Evolutionary conservation across 805 yeast genomes (phyloP).

Genomic region (Candida yuanshanica): DNA sequence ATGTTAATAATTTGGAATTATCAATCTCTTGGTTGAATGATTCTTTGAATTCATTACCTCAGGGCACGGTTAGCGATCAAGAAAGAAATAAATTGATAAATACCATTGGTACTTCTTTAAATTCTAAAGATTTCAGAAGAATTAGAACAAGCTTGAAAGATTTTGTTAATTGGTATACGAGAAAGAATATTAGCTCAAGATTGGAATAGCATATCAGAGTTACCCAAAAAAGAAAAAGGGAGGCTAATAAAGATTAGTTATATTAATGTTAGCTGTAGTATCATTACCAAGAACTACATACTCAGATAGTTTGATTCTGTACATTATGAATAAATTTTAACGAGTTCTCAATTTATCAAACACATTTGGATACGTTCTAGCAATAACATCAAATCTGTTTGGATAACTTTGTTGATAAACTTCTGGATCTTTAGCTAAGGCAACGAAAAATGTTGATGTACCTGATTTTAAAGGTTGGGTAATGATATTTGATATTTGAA

Average conservation of each 20-base stretch:
- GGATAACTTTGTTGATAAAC: slow-evolving; percentile 72
- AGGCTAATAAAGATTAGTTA: background rate
- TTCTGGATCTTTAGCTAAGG: slow-evolving; percentile 81
- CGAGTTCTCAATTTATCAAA: slow-evolving; percentile 41
- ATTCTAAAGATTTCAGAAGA: slow-evolving; percentile 65
- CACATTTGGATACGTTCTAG: slow-evolving; percentile 64
- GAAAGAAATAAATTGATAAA: slow-evolving; percentile 62
- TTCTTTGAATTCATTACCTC: slow-evolving; percentile 54
- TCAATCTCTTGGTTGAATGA: slow-evolving; percentile 52
- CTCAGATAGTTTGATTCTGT: no score
- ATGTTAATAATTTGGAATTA: slow-evolving; percentile 31
- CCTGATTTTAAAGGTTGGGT: slow-evolving; percentile 77
- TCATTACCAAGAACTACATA: no score
- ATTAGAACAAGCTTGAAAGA: slow-evolving; percentile 68
- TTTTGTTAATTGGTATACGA: slow-evolving; percentile 76
- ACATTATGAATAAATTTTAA: no score
- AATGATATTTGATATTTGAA: slow-evolving; percentile 69
- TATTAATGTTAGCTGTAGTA: no score
- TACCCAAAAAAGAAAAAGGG: background rate
- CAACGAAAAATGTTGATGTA: slow-evolving; percentile 76
- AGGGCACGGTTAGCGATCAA: slow-evolving; percentile 52
- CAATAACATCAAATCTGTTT: slow-evolving; percentile 55
- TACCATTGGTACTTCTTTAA: slow-evolving; percentile 53
- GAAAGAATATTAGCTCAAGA: slow-evolving; percentile 60
- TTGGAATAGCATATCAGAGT: no score